Conservation (phyloP, 257 asterid genomes). For the Nicotiana paniculata region DNA sequence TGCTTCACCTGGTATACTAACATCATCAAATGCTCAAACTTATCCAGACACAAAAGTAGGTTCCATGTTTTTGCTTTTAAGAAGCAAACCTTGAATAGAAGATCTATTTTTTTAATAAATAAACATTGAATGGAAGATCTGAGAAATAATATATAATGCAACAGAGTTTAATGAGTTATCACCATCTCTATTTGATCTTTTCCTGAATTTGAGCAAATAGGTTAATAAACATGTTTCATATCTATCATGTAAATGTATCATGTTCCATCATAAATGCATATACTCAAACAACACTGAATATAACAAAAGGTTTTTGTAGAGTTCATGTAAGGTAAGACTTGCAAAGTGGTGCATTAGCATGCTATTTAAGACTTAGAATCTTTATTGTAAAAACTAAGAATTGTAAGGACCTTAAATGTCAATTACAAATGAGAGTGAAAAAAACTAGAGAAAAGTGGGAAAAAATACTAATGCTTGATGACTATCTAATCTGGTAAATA, state of each 20-base stretch:
- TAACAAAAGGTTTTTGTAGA: not conserved
- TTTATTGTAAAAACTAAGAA: not conserved
- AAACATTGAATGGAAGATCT: not conserved
- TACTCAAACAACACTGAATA: not conserved
- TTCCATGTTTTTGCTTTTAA: slow-evolving; percentile 4
- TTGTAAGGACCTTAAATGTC: not conserved
- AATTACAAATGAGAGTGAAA: not conserved
- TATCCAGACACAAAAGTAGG: not conserved
- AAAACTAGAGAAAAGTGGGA: not conserved
- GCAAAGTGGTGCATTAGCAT: not conserved
- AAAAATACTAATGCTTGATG: not conserved
- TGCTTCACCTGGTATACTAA: slow-evolving; percentile 11
- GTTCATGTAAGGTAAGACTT: slow-evolving; percentile 1
- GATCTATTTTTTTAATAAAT: too few species aligned
- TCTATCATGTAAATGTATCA: not conserved
- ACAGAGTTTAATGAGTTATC: not conserved
- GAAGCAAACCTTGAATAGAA: not conserved
- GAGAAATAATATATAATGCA: not conserved
- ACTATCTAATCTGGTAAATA: slow-evolving; percentile 3
- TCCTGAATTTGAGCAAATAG: not conserved
- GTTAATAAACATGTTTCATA: not conserved
- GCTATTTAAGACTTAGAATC: not conserved
- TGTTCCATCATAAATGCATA: not conserved
- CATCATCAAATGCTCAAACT: not conserved
- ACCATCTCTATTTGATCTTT: not conserved